Evolutionary conservation across 1,139 yeast genomes (phyloP), one percentile per base, ranked within the genome.

Genomic region (Sugiyamaella pinicola): DNA sequence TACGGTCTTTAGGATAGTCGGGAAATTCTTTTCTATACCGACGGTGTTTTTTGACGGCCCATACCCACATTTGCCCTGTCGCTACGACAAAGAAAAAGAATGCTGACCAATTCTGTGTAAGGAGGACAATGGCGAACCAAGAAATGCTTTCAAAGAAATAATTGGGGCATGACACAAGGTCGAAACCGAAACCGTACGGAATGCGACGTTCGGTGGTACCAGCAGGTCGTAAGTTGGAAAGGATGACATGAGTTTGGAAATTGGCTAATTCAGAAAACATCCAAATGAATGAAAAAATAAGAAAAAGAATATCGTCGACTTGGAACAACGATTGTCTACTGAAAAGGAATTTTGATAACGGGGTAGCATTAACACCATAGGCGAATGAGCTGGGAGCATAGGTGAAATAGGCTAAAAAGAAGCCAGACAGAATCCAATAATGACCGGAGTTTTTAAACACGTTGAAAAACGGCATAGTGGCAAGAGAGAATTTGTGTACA

Each of bases 401-500:
- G 44, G 84, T 76, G 59, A 87, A 85, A 61, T 77, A 81, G 2
- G 89, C 81, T 51, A 87, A 76, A 60, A 82, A 76, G 33, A 87
- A 68, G 1, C 98, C 98, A 43, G 93, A 85, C 58, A 93, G 74
- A 28, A 88, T 68, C 97, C 98, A 91, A 73, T 93, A 93, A 69
- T 93, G 97, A 59, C 80, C 76, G 35, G 91, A 85, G 74, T 93
- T 93, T 73, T 91, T 89, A 77, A 93, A 87, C 58, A 93, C 74
- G 71, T 89, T 87, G 69, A 82, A 80, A 46, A 85, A 67, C 2
- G 99, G 99, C 99, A 93, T 93, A 26, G 99, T 93, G 26, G 89
- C 83, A 58, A 84, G 76, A 28, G 96, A 87, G 68, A 93, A 93
- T 58, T 75, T 79, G 72, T 93, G 99, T 46, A 93, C 84, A 64